These are phyloP conservation scores for Nicotiana tabacum DNA, from an alignment of 257 asterid genomes.

Conservation along the genomic window DNA sequence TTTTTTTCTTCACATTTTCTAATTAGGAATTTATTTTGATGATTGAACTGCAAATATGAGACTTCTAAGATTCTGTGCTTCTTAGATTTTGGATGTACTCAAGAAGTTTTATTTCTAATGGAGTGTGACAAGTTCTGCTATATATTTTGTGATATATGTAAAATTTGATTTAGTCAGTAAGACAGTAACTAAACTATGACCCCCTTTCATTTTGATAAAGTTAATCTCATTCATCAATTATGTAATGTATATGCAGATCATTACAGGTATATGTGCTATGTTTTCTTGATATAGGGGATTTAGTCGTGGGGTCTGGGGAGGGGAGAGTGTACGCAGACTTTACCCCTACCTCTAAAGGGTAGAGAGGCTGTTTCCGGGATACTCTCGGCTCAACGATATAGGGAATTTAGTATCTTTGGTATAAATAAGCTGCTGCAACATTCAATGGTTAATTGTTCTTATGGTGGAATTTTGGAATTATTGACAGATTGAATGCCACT, in stretches of 20 bases:
- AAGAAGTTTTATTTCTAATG: neutral
- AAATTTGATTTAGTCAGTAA: neutral
- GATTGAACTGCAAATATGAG: neutral
- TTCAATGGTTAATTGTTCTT: neutral
- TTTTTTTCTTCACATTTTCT: neutral
- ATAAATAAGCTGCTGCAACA: neutral
- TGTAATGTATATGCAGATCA: neutral
- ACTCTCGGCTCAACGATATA: too few relatives aligned
- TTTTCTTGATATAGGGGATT: neutral
- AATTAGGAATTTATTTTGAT: neutral
- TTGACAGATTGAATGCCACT: constrained; percentile 47
- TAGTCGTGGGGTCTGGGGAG: too few relatives aligned
- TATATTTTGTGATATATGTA: neutral
- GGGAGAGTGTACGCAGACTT: too few relatives aligned
- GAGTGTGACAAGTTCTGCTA: neutral
- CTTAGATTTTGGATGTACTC: neutral
- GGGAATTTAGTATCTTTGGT: neutral
- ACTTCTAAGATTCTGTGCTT: neutral
- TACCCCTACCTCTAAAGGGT: too few relatives aligned
- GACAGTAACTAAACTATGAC: neutral
- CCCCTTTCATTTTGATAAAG: neutral
- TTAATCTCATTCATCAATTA: neutral
- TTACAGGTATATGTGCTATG: neutral
- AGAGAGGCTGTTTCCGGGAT: too few relatives aligned
- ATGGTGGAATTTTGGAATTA: neutral